Conservation (phyloP, 179 eudicot genomes). For the Corrigiola litoralis region DNA sequence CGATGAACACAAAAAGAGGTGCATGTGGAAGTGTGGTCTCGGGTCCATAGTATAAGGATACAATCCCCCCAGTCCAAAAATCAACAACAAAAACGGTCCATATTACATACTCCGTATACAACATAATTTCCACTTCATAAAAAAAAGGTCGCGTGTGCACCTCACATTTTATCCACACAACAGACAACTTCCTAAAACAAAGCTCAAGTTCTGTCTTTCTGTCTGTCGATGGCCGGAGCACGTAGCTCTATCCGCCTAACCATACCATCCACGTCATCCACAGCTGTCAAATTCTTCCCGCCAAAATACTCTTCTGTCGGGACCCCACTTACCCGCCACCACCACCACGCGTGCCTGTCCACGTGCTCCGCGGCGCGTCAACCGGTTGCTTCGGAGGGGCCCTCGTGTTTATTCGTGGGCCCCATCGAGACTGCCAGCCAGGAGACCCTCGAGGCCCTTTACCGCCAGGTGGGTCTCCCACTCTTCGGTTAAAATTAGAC, state of each 20-base stretch:
- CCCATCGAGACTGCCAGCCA: slow-evolving; percentile 83
- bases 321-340: slow-evolving; percentile 6
- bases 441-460: slow-evolving; percentile 96
- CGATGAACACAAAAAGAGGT: no score
- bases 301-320: slow-evolving; percentile 23
- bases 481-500: no score
- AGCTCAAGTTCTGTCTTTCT: not conserved
- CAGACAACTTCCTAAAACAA: no score
- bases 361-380: slow-evolving; percentile 19
- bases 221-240: slow-evolving; percentile 25
- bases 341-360: not conserved
- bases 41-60: no score
- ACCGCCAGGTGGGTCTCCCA: slow-evolving; percentile 54
- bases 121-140: no score
- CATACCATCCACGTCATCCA: slow-evolving; percentile 12
- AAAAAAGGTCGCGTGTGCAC: slow-evolving; percentile 11
- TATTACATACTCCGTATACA: no score
- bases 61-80: no score
- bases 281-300: not conserved
- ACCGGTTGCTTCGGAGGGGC: slow-evolving; percentile 46
- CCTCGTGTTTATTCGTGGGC: slow-evolving; percentile 84
- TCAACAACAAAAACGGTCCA: no score
- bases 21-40: no score
- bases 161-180: slow-evolving; percentile 22
- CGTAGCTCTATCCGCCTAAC: slow-evolving; percentile 8